Conservation (phyloP, 805 yeast genomes). For the Ogataea pini region DNA sequence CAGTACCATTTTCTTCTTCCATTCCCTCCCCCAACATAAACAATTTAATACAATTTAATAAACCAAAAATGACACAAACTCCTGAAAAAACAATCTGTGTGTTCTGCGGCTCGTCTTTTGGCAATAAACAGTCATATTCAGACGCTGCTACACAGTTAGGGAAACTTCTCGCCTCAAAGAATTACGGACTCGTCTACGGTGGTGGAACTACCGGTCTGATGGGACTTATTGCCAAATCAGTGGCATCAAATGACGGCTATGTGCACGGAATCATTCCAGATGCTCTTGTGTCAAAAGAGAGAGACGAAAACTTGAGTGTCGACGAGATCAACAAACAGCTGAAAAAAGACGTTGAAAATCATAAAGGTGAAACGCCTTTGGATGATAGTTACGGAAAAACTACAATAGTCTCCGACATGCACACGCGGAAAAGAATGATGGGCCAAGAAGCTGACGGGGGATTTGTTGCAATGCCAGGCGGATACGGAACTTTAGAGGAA, state of each 20-base stretch:
- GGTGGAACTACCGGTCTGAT: constrained; percentile 86
- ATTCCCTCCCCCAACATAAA: neutral
- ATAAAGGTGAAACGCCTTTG: constrained; percentile 62
- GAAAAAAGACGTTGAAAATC: constrained; percentile 56
- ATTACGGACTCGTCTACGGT: constrained; percentile 82
- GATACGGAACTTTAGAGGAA: constrained; percentile 88
- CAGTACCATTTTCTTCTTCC: neutral
- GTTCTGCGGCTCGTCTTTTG: constrained; percentile 79
- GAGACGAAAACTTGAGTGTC: constrained; percentile 40
- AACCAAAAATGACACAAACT: constrained; percentile 13
- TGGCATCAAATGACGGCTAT: constrained; percentile 56
- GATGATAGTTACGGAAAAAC: constrained; percentile 68
- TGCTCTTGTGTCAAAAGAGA: constrained; percentile 70
- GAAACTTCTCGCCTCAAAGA: constrained; percentile 48
- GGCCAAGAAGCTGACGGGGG: constrained; percentile 78
- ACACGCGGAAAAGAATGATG: constrained; percentile 84
- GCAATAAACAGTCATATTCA: constrained; percentile 50
- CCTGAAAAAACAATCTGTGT: constrained; percentile 60
- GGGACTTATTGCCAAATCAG: constrained; percentile 70
- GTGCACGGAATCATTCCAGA: constrained; percentile 83
- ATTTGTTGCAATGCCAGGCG: constrained; percentile 89
- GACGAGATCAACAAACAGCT: constrained; percentile 50
- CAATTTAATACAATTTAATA: neutral
- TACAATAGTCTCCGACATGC: constrained; percentile 85
- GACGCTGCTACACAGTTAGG: constrained; percentile 61